phyloP scores from a whole-genome alignment of 257 asterid species.

The Jaltomata sinuosa region DNA sequence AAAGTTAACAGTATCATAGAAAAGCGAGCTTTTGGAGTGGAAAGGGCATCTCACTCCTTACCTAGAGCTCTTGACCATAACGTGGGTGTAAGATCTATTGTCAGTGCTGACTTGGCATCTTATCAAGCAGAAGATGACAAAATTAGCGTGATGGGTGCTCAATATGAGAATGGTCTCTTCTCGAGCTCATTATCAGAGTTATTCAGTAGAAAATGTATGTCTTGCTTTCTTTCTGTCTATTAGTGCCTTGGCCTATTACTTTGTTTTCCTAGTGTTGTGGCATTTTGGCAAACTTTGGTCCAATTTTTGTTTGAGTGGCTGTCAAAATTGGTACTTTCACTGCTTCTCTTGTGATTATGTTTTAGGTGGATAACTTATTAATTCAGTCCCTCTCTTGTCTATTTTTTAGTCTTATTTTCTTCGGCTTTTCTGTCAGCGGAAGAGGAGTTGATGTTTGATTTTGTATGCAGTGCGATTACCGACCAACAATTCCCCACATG shows the following conservation, averaged over 20 bases:
- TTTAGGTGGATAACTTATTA: background rate
- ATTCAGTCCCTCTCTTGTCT: background rate
- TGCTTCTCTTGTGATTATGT: background rate
- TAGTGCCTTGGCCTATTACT: background rate
- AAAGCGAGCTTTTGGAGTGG: slow-evolving; percentile 48
- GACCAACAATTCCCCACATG: slow-evolving; percentile 45
- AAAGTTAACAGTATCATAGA: slow-evolving; percentile 35
- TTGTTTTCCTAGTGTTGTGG: background rate
- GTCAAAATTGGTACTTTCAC: background rate
- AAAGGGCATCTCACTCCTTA: slow-evolving; percentile 57
- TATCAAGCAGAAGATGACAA: slow-evolving; percentile 50
- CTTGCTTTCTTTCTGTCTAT: slow-evolving; percentile 5
- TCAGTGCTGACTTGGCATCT: slow-evolving; percentile 41
- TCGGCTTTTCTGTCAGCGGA: background rate
- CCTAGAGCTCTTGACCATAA: slow-evolving; percentile 62
- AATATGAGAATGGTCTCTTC: slow-evolving; percentile 78
- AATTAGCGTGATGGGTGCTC: slow-evolving; percentile 51
- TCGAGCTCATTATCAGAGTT: slow-evolving; percentile 92
- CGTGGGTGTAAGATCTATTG: slow-evolving; percentile 37
- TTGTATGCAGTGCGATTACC: slow-evolving; percentile 64
- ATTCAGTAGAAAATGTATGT: slow-evolving; percentile 66
- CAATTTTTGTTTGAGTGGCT: background rate
- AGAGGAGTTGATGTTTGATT: background rate
- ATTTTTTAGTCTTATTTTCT: background rate
- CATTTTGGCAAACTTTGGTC: background rate